Evolutionary conservation across 2,329 filamentous ascomycete genomes (phyloP), one percentile per base, ranked within the genome.

Genomic region (Lasiodiplodia theobromae): DNA sequence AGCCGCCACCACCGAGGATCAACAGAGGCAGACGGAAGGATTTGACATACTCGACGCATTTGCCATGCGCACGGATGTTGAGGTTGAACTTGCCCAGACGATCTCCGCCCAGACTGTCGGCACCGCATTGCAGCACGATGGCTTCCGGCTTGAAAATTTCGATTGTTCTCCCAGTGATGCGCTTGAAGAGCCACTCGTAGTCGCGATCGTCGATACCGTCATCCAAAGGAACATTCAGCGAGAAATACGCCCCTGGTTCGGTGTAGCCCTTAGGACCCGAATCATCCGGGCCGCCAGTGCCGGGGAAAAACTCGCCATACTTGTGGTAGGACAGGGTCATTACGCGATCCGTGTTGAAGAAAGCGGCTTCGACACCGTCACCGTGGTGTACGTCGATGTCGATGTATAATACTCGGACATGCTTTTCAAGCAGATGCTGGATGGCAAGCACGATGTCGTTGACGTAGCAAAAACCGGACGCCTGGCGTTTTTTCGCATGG

Each of bases 381-480:
- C 93, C 93, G 72, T 97, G 93, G 77, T 97, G 93, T 1, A 97
- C 93, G 77, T 97, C 93, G 73, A 97, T 96, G 77, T 97, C 93
- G 79, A 98, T 94, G 80, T 98, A 97, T 69, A 98, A 86, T 8
- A 98, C 94, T 60, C 94, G 91, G 18, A 93, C 89, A 74, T 94
- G 89, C 75, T 91, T 87, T 37, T 92, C 90, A 18, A 98, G 85
- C 11, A 99, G 87, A 78, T 97, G 92, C 47, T 98, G 86, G 74
- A 97, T 96, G 44, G 92, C 93, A 57, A 99, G 87, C 69, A 98
- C 96, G 74, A 98, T 98, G 80, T 99, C 96, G 80, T 99, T 99
- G 82, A 98, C 94, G 82, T 99, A 99, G 83, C 96, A 99, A 81
- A 99, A 99, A 0, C 96, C 96, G 16, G 92, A 95, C 0, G 96